phyloP scores from a whole-genome alignment of 371 early-diverging fungal genomes.

The Mucor saturninus region DNA sequence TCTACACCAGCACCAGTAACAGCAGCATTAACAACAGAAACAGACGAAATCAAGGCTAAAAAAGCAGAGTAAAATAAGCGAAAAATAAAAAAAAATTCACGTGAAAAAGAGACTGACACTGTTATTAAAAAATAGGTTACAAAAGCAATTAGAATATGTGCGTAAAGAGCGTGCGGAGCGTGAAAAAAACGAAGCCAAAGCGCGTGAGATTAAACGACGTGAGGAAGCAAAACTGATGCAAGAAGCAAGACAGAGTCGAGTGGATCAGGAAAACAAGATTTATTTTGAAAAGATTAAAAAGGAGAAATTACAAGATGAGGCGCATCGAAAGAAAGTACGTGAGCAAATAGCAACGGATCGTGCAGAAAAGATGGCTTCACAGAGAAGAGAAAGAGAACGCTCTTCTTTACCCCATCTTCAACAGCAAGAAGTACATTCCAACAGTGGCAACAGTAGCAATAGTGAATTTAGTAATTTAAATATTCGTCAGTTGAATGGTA shows the following conservation, averaged over 20 bases:
- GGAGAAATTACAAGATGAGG: slow-evolving; percentile 48
- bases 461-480: slow-evolving; percentile 33
- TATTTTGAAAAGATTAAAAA: slow-evolving; percentile 47
- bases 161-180: slow-evolving; percentile 40
- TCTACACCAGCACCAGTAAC: too few species aligned
- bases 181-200: slow-evolving; percentile 38
- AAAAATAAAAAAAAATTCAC: neutral
- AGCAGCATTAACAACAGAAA: neutral
- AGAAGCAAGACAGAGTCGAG: slow-evolving; percentile 27
- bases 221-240: slow-evolving; percentile 44
- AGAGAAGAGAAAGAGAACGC: slow-evolving; percentile 26
- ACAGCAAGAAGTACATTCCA: neutral
- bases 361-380: slow-evolving; percentile 37
- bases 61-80: slow-evolving; percentile 21
- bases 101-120: neutral
- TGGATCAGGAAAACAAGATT: slow-evolving; percentile 37
- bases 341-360: slow-evolving; percentile 55
- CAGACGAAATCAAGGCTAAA: slow-evolving; percentile 11
- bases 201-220: slow-evolving; percentile 46
- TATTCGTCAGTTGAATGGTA: slow-evolving; percentile 52
- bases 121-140: slow-evolving; percentile 26
- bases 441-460: neutral
- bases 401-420: neutral
- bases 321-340: slow-evolving; percentile 40
- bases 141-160: slow-evolving; percentile 42